phyloP scores from a whole-genome alignment of 139 green algal genomes.

The Yamagishiella unicocca region DNA sequence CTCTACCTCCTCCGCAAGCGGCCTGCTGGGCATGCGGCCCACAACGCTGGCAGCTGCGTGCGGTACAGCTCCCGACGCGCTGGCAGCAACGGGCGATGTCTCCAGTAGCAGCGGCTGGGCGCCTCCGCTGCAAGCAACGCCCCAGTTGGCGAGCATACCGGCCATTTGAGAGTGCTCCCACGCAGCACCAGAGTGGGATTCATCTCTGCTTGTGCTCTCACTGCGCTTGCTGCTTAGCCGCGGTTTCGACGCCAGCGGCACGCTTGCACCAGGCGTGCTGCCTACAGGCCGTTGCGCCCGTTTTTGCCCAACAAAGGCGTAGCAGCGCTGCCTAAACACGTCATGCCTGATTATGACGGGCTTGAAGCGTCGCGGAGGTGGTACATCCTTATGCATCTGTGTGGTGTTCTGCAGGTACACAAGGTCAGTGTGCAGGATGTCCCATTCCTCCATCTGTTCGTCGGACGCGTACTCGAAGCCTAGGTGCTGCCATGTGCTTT shows the following conservation, averaged over 20 bases:
- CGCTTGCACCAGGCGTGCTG: neutral
- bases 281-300: conserved; percentile 1
- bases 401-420: conserved; percentile 95
- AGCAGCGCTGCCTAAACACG: conserved; percentile 72
- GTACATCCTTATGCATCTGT: conserved; percentile 89
- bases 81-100: neutral
- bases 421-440: conserved; percentile 83
- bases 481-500: conserved; percentile 82
- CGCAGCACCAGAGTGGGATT: neutral
- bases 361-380: conserved; percentile 57
- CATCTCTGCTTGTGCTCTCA: conserved; percentile 22
- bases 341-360: conserved; percentile 79
- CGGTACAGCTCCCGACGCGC: neutral
- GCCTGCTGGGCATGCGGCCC: neutral
- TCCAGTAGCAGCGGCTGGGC: neutral
- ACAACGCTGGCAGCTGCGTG: neutral
- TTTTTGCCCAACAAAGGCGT: conserved; percentile 67
- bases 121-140: neutral
- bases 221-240: conserved; percentile 42
- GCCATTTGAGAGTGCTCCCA: neutral
- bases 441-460: conserved; percentile 78
- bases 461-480: conserved; percentile 83
- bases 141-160: neutral
- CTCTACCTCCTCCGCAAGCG: neutral
- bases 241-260: neutral